Evolutionary conservation across 2,329 filamentous ascomycete genomes (phyloP).

Genomic region (Aureobasidium sp.): DNA sequence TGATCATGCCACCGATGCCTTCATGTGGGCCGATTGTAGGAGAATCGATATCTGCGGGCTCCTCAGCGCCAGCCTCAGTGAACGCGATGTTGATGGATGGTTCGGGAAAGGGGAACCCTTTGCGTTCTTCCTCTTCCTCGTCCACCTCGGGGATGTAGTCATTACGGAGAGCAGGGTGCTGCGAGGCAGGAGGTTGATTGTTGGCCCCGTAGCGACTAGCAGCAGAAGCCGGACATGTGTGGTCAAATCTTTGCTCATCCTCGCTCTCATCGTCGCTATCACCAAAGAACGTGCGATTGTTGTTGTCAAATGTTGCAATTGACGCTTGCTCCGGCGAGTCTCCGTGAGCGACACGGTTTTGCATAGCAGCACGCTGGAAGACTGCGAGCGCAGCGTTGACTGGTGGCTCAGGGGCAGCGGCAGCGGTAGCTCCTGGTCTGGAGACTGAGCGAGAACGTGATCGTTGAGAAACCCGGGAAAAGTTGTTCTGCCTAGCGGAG

Average conservation of each 20-base stretch:
- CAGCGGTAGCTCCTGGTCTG: not conserved
- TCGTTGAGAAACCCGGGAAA: constrained; percentile 11
- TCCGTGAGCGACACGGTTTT: constrained; percentile 27
- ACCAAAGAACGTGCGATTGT: constrained; percentile 33
- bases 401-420: not conserved
- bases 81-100: constrained; percentile 1
- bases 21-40: constrained; percentile 65
- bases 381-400: constrained; percentile 34
- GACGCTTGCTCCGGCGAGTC: constrained; percentile 2
- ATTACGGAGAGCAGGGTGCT: constrained; percentile 29
- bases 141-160: constrained; percentile 23
- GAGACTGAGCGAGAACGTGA: constrained; percentile 11
- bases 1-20: constrained; percentile 54
- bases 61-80: constrained; percentile 20
- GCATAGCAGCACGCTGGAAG: constrained; percentile 40
- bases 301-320: constrained; percentile 18
- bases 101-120: constrained; percentile 5
- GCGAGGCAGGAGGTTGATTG: constrained; percentile 28
- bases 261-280: constrained; percentile 36
- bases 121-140: constrained; percentile 22
- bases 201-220: constrained; percentile 27
- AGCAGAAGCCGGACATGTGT: constrained; percentile 11
- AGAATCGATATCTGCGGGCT: constrained; percentile 52
- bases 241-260: constrained; percentile 19
- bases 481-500: constrained; percentile 14